Conservation (phyloP, 129 eudicot genomes). For the Centrapalus pauciflorus region DNA sequence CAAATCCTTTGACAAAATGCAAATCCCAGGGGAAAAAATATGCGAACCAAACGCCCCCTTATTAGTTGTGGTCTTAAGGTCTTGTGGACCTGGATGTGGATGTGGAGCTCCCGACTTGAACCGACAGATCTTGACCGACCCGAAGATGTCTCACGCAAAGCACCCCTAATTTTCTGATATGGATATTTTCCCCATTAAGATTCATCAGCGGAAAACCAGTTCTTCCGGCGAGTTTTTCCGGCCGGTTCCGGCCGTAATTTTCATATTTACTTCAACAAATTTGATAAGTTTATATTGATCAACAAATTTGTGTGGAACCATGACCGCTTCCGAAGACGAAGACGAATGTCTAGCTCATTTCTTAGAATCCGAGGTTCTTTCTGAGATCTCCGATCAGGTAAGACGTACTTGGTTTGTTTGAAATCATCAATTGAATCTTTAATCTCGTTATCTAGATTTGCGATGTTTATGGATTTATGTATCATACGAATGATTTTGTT, state of each 20-base stretch:
- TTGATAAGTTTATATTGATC: conserved; percentile 1
- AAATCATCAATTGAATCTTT: neutral
- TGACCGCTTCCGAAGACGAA: conserved; percentile 60
- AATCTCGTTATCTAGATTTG: neutral
- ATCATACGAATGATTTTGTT: neutral
- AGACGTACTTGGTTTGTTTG: neutral
- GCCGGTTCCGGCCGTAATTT: conserved; percentile 7
- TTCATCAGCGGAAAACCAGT: conserved; percentile 16
- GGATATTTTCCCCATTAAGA: conserved; percentile 15
- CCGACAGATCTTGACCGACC: neutral
- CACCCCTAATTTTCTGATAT: conserved; percentile 15
- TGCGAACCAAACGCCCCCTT: too few relatives aligned
- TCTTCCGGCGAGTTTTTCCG: conserved; percentile 26
- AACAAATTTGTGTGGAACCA: neutral
- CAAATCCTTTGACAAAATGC: too few relatives aligned
- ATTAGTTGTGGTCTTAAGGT: too few relatives aligned
- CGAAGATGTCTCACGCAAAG: conserved; percentile 6
- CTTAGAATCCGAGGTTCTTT: conserved; percentile 73
- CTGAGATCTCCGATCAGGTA: conserved; percentile 67
- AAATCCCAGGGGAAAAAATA: too few relatives aligned
- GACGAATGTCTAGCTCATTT: conserved; percentile 68
- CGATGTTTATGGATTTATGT: neutral
- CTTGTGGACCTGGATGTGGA: too few relatives aligned
- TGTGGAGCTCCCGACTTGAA: conserved; percentile 2
- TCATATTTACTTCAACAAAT: neutral